Conservation (phyloP, 2,329 filamentous ascomycete genomes). For the Neocucurbitaria cava region DNA sequence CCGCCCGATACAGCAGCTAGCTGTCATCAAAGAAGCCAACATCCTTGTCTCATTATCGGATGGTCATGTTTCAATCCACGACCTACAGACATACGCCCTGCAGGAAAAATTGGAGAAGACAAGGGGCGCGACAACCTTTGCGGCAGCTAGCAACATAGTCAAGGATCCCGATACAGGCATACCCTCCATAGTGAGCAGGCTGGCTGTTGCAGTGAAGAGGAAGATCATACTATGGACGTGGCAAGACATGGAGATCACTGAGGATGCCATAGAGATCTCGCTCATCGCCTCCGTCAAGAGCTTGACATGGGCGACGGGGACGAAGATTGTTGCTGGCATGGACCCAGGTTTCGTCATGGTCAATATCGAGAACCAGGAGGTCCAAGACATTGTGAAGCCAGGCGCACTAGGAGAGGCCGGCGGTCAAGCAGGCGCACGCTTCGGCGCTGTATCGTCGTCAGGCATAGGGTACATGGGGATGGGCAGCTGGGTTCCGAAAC, state of each 20-base stretch:
- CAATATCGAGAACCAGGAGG: slow-evolving; percentile 75
- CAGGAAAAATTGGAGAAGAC: slow-evolving; percentile 82
- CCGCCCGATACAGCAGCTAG: slow-evolving; percentile 89
- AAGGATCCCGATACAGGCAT: slow-evolving; percentile 87
- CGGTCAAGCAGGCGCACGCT: slow-evolving; percentile 72
- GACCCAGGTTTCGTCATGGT: slow-evolving; percentile 91
- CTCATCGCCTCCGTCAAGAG: slow-evolving; percentile 85
- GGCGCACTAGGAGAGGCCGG: slow-evolving; percentile 72
- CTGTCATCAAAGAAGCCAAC: slow-evolving; percentile 93
- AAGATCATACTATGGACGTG: slow-evolving; percentile 91
- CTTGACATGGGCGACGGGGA: slow-evolving; percentile 89
- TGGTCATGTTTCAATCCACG: slow-evolving; percentile 86
- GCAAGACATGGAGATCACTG: slow-evolving; percentile 88
- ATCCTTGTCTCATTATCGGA: slow-evolving; percentile 91
- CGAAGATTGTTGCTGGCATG: slow-evolving; percentile 86
- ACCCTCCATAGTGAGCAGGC: slow-evolving; percentile 86
- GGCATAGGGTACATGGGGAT: slow-evolving; percentile 98
- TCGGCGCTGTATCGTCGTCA: slow-evolving; percentile 81
- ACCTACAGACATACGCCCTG: slow-evolving; percentile 82
- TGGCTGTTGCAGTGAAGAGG: slow-evolving; percentile 93
- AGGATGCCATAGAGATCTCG: slow-evolving; percentile 76
- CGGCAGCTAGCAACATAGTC: slow-evolving; percentile 93
- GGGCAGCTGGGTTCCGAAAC: slow-evolving; percentile 88
- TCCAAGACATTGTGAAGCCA: slow-evolving; percentile 80
- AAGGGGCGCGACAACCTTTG: slow-evolving; percentile 87